These are phyloP conservation scores for Platanus orientalis DNA, from an alignment of 164 flowering plant species.

Conservation along the genomic window DNA sequence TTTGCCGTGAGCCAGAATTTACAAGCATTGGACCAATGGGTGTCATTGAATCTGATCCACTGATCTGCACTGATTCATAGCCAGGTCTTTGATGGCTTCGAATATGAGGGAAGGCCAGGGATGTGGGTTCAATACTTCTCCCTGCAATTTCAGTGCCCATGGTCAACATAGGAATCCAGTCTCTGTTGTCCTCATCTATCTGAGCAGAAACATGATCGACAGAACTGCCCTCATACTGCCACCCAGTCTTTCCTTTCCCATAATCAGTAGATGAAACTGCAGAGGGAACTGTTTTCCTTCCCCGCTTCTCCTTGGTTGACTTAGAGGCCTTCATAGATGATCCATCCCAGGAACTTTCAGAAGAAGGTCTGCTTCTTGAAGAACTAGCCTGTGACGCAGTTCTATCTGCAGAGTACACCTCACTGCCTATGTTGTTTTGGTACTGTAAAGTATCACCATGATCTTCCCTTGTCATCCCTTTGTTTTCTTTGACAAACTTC, in stretches of 20 bases:
- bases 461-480: conserved; percentile 41
- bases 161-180: conserved; percentile 40
- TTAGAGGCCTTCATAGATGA: conserved; percentile 56
- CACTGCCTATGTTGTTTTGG: conserved; percentile 43
- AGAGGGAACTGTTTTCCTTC: conserved; percentile 47
- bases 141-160: conserved; percentile 39
- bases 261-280: conserved; percentile 26
- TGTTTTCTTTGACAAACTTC: conserved; percentile 41
- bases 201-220: conserved; percentile 44
- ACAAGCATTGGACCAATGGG: conserved; percentile 65
- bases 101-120: conserved; percentile 34
- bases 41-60: conserved; percentile 61
- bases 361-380: conserved; percentile 58
- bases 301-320: conserved; percentile 58
- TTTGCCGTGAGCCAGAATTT: conserved; percentile 58
- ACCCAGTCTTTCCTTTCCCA: conserved; percentile 51
- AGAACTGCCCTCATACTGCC: conserved; percentile 26
- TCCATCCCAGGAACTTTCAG: conserved; percentile 91
- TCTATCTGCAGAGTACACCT: conserved; percentile 46
- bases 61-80: conserved; percentile 51
- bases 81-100: conserved; percentile 42
- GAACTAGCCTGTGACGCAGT: conserved; percentile 39
- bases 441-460: conserved; percentile 29
- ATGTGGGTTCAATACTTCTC: conserved; percentile 33
- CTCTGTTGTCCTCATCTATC: conserved; percentile 53